Percentiles rank a stretch among this genome's conserved stretches.
Evolutionary conservation across 2,329 filamentous ascomycete species (phyloP).

Genomic region (Colletotrichum spaethianum): DNA sequence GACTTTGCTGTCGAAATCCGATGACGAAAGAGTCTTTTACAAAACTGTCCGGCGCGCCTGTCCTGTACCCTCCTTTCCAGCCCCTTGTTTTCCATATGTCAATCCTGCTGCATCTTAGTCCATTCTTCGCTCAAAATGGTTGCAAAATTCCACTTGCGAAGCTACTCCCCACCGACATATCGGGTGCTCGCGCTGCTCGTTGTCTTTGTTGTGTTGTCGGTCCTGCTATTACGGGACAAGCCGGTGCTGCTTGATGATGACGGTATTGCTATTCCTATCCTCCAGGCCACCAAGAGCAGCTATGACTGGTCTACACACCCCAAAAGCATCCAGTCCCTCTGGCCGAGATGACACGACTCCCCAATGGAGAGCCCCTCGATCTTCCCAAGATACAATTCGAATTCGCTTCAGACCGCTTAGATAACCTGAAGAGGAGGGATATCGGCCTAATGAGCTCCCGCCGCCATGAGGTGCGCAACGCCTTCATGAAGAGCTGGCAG

Average conservation of each 20-base stretch:
- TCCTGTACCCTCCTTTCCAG: not conserved
- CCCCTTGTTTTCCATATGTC: not conserved
- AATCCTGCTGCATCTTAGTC: slow-evolving; percentile 7
- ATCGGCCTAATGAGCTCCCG: slow-evolving; percentile 55
- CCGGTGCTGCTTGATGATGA: slow-evolving; percentile 3
- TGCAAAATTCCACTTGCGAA: slow-evolving; percentile 37
- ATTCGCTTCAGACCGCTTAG: slow-evolving; percentile 33
- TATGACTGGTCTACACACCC: slow-evolving; percentile 45
- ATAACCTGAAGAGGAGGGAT: slow-evolving; percentile 47
- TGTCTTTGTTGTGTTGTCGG: slow-evolving; percentile 28
- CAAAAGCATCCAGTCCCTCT: slow-evolving; percentile 39
- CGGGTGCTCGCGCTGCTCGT: slow-evolving; percentile 34
- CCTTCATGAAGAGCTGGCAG: slow-evolving; percentile 56
- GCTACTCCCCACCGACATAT: slow-evolving; percentile 35
- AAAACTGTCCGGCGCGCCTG: slow-evolving; percentile 23
- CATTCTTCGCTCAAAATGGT: slow-evolving; percentile 29
- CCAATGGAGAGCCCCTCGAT: slow-evolving; percentile 22
- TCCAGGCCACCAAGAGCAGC: slow-evolving; percentile 33
- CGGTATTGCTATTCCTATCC: not conserved
- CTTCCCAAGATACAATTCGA: slow-evolving; percentile 38
- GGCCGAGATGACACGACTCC: slow-evolving; percentile 42
- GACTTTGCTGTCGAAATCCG: slow-evolving; percentile 24
- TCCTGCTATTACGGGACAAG: slow-evolving; percentile 21
- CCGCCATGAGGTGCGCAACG: slow-evolving; percentile 50
- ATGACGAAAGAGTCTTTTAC: slow-evolving; percentile 28